A percentile compares a stretch with the other conserved stretches of the same genome.
phyloP scores from a whole-genome alignment of 2,329 filamentous ascomycete species.

The Clarireedia paspali region DNA sequence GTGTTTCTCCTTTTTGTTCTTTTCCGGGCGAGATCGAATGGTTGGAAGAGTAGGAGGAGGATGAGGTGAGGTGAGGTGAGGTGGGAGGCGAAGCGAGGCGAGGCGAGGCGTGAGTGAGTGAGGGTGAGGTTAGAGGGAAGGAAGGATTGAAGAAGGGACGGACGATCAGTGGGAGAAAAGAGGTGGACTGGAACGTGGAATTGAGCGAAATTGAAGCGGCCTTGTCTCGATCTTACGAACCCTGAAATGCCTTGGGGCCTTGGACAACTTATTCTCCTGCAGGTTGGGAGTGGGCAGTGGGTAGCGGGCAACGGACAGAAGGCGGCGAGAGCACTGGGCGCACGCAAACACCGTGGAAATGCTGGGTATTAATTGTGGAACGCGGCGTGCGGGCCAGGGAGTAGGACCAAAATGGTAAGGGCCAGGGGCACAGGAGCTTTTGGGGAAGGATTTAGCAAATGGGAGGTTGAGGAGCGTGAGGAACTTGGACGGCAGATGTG shows the following conservation, averaged over 20 bases:
- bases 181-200: too few relatives aligned
- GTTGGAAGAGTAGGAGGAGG: conserved; percentile 1
- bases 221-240: not conserved
- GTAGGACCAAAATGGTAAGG: not conserved
- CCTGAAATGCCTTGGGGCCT: conserved; percentile 4
- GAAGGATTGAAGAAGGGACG: not conserved
- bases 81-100: not conserved
- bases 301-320: not conserved
- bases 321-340: not conserved
- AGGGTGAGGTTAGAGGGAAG: not conserved
- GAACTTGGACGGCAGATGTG: too few relatives aligned
- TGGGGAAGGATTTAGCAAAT: too few relatives aligned
- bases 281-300: not conserved
- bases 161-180: not conserved
- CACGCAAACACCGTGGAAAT: not conserved
- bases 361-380: not conserved
- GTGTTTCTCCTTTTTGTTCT: not conserved
- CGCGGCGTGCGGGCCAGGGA: not conserved
- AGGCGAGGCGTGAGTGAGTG: not conserved
- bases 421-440: too few relatives aligned
- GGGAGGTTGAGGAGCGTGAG: too few relatives aligned
- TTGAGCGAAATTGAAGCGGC: conserved; percentile 1
- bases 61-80: not conserved
- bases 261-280: not conserved
- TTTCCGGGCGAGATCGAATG: conserved; percentile 7